Evolutionary conservation across 352 stramenopile species (phyloP).

Genomic region (Globisporangium radiosum): DNA sequence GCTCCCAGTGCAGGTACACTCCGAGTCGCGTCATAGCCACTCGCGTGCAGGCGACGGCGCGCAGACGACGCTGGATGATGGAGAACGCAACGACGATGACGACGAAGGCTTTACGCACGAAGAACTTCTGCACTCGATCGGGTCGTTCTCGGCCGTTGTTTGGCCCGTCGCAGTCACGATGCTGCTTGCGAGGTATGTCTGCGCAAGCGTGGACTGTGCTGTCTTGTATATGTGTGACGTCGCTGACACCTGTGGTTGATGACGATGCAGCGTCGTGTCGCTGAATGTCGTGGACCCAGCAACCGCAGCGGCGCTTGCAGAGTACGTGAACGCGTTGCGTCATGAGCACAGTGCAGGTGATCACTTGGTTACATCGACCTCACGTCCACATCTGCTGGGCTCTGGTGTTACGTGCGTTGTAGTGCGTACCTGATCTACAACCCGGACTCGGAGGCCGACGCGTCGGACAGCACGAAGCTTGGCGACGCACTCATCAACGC

Average conservation of each 20-base stretch:
- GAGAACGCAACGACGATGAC: conserved; percentile 14
- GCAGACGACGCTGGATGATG: neutral
- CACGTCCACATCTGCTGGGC: too few relatives aligned
- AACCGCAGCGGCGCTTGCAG: conserved; percentile 60
- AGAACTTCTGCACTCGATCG: conserved; percentile 78
- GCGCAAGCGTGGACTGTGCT: too few relatives aligned
- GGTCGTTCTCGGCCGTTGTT: conserved; percentile 79
- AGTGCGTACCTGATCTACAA: conserved; percentile 81
- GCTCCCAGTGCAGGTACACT: conserved; percentile 11
- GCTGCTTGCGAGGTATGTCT: conserved; percentile 60
- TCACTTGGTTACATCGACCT: too few relatives aligned
- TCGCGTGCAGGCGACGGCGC: neutral
- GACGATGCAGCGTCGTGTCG: conserved; percentile 56
- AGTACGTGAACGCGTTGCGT: conserved; percentile 24
- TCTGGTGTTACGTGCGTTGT: neutral
- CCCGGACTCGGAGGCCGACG: conserved; percentile 39
- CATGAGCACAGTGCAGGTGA: too few relatives aligned
- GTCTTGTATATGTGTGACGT: neutral
- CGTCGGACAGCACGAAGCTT: conserved; percentile 63
- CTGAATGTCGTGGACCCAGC: conserved; percentile 72
- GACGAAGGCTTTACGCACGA: conserved; percentile 65
- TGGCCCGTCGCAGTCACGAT: conserved; percentile 78
- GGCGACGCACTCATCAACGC: conserved; percentile 81
- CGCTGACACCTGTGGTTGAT: neutral
- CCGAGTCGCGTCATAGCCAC: neutral